Percentiles rank a stretch among this genome's conserved stretches.
phyloP scores from a whole-genome alignment of 1,139 yeast genomes.

The Maudiozyma humilis region DNA sequence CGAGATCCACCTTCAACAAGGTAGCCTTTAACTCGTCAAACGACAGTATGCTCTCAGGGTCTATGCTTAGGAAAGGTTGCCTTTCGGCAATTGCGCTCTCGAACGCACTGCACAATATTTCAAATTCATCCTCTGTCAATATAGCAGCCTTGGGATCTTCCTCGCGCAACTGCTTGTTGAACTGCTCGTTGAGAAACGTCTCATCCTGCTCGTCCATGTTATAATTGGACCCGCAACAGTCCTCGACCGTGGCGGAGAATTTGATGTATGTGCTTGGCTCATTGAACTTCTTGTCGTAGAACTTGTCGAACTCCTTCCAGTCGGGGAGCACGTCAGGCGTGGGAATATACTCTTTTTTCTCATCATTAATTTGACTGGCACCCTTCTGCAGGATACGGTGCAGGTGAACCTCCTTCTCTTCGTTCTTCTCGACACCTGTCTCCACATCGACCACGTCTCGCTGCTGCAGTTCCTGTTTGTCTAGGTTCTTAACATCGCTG shows the following conservation, averaged over 20 bases:
- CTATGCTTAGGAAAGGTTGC: conserved; percentile 84
- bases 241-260: conserved; percentile 91
- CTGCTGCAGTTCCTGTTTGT: conserved; percentile 58
- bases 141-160: conserved; percentile 14
- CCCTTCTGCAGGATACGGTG: conserved; percentile 57
- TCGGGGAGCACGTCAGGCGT: conserved; percentile 89
- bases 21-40: conserved; percentile 59
- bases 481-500: conserved; percentile 71
- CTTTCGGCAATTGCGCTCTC: conserved; percentile 68
- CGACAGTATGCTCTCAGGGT: conserved; percentile 65
- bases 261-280: conserved; percentile 79
- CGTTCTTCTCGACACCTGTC: conserved; percentile 97
- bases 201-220: conserved; percentile 90
- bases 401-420: conserved; percentile 93
- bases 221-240: conserved; percentile 77
- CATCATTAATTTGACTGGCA: conserved; percentile 27
- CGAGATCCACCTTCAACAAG: conserved; percentile 30
- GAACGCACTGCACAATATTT: conserved; percentile 61
- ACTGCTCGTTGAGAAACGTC: conserved; percentile 41
- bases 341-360: conserved; percentile 75
- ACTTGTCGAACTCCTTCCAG: conserved; percentile 71
- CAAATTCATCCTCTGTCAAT: conserved; percentile 79
- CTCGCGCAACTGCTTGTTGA: conserved; percentile 34
- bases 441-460: conserved; percentile 85
- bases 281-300: conserved; percentile 57